Conservation (phyloP, 2,329 filamentous ascomycete species). For the Penicillium sp. region DNA sequence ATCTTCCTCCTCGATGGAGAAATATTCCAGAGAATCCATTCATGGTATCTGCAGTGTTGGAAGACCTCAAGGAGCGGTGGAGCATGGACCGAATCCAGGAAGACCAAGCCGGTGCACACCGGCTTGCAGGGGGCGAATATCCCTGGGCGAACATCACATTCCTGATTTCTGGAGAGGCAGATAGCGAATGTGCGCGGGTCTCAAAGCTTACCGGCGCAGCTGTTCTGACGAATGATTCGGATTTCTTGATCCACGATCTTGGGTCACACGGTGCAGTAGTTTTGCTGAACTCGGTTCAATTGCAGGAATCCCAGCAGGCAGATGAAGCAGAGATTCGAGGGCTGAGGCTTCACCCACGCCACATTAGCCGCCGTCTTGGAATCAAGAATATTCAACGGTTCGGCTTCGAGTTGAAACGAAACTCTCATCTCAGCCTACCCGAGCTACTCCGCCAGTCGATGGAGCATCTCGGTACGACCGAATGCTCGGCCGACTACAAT, state of each 20-base stretch:
- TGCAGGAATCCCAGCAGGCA: conserved; percentile 17
- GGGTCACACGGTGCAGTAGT: conserved; percentile 60
- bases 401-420: conserved; percentile 40
- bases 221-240: conserved; percentile 79
- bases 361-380: conserved; percentile 35
- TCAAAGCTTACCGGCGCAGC: conserved; percentile 57
- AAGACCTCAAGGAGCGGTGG: conserved; percentile 59
- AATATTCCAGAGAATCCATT: conserved; percentile 61
- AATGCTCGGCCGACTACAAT: conserved; percentile 23
- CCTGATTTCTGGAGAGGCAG: conserved; percentile 80
- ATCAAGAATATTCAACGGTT: conserved; percentile 35
- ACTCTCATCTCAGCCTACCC: conserved; percentile 28
- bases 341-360: conserved; percentile 38
- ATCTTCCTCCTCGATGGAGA: conserved; percentile 27
- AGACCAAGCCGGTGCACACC: conserved; percentile 14
- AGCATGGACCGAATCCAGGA: conserved; percentile 25
- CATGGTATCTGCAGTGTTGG: conserved; percentile 72
- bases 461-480: conserved; percentile 13
- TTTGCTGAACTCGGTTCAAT: conserved; percentile 65
- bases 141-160: conserved; percentile 43
- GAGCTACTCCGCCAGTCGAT: conserved; percentile 36
- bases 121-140: conserved; percentile 20
- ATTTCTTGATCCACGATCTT: conserved; percentile 73
- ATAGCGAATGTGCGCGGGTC: conserved; percentile 70
- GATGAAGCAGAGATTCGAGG: conserved; percentile 28